These are phyloP conservation scores for Datisca glomerata DNA, from an alignment of 306 rosid species.

Conservation along the genomic window DNA sequence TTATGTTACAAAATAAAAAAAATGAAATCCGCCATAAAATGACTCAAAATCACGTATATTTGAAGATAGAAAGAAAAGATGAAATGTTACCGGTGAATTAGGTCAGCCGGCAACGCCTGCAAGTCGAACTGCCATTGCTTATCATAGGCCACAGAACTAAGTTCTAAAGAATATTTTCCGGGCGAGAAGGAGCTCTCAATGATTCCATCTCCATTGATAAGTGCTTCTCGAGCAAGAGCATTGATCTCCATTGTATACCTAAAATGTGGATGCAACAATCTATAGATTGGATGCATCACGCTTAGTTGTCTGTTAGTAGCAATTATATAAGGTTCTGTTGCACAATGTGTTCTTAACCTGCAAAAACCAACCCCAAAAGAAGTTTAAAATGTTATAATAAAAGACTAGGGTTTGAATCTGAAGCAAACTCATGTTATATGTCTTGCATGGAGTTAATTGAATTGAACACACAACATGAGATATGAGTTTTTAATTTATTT, in stretches of 20 bases:
- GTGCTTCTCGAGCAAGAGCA: conserved; percentile 57
- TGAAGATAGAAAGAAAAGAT: not conserved
- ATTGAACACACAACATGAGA: no score
- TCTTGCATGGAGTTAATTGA: no score
- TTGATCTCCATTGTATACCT: conserved; percentile 91
- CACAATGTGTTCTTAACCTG: conserved; percentile 81
- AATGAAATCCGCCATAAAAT: not conserved
- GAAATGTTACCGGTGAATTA: conserved; percentile 19
- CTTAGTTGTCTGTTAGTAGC: conserved; percentile 78
- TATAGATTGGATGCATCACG: conserved; percentile 72
- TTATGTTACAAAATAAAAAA: no score
- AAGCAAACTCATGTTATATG: not conserved
- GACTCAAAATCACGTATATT: not conserved
- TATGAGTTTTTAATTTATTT: no score
- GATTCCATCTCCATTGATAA: conserved; percentile 47
- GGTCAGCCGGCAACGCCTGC: conserved; percentile 29
- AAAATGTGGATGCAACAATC: conserved; percentile 70
- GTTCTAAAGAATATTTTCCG: conserved; percentile 14
- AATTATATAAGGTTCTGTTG: conserved; percentile 66
- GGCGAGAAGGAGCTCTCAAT: conserved; percentile 23
- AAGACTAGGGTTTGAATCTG: not conserved
- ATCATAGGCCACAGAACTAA: conserved; percentile 21
- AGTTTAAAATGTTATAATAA: no score
- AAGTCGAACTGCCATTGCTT: conserved; percentile 24
- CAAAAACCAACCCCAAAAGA: no score